Evolutionary conservation across 1,284 basidiomycete species (phyloP).

Genomic region (Boletellus deceptivus): DNA sequence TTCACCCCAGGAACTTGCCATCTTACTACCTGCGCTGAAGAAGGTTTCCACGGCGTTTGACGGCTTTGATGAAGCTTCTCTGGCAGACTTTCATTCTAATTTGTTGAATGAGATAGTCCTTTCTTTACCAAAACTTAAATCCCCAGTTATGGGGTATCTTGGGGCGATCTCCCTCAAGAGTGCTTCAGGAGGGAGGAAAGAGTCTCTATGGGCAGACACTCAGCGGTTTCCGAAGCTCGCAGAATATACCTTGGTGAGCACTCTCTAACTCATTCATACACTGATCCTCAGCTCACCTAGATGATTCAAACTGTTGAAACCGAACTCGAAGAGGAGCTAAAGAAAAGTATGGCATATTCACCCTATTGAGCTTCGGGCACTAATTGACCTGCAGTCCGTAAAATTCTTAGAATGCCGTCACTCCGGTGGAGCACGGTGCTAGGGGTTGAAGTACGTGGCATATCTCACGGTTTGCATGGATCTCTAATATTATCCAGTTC

Average conservation of each 20-base stretch:
- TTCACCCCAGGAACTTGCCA: conserved; percentile 80
- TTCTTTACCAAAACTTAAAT: conserved; percentile 64
- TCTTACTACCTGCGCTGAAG: conserved; percentile 75
- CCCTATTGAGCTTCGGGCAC: conserved; percentile 1
- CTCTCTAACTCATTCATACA: not conserved
- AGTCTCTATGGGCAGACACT: conserved; percentile 71
- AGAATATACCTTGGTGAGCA: conserved; percentile 41
- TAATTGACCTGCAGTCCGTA: conserved; percentile 55
- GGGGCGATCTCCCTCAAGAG: conserved; percentile 58
- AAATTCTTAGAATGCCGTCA: conserved; percentile 69
- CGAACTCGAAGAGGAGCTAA: conserved; percentile 78
- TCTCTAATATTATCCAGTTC: conserved; percentile 45
- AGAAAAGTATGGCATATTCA: conserved; percentile 45
- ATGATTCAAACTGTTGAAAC: conserved; percentile 62
- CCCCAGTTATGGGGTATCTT: conserved; percentile 57
- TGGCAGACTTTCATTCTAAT: conserved; percentile 58
- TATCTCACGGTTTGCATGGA: not conserved
- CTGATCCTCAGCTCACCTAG: conserved; percentile 32
- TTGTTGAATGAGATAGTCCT: conserved; percentile 74
- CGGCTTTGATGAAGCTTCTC: conserved; percentile 40
- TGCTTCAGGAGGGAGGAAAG: conserved; percentile 71
- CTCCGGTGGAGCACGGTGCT: conserved; percentile 72
- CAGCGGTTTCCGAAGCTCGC: conserved; percentile 70
- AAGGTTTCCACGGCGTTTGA: conserved; percentile 72
- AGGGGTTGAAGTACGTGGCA: conserved; percentile 62